These are phyloP conservation scores for Didymella pinodella DNA, from an alignment of 2,329 filamentous ascomycete species.

Conservation along the genomic window DNA sequence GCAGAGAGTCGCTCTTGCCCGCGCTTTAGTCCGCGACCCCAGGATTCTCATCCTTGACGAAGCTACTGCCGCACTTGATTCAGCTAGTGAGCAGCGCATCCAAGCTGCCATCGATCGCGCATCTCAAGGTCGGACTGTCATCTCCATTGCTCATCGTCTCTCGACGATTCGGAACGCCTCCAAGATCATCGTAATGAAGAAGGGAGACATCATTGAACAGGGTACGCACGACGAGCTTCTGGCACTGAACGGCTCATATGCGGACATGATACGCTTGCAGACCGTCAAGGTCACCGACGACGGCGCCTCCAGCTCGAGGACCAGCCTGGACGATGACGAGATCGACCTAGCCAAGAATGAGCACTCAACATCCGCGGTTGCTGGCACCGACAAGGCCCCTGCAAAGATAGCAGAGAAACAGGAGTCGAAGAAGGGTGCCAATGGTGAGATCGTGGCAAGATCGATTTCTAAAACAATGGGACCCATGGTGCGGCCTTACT, in stretches of 20 bases:
- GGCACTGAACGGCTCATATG: slow-evolving; percentile 54
- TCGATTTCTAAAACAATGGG: slow-evolving; percentile 45
- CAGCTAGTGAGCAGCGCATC: slow-evolving; percentile 64
- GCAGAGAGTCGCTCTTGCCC: slow-evolving; percentile 66
- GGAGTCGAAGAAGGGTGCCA: slow-evolving; percentile 21
- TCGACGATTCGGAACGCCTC: slow-evolving; percentile 49
- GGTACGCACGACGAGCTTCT: slow-evolving; percentile 47
- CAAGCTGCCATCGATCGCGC: slow-evolving; percentile 53
- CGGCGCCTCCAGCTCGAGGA: slow-evolving; percentile 29
- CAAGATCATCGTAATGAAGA: slow-evolving; percentile 52
- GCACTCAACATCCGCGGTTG: slow-evolving; percentile 24
- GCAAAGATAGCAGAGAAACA: slow-evolving; percentile 1
- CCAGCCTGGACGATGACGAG: slow-evolving; percentile 32
- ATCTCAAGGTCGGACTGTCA: slow-evolving; percentile 46
- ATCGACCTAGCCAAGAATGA: slow-evolving; percentile 33
- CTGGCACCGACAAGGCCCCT: slow-evolving; percentile 19
- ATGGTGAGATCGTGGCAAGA: slow-evolving; percentile 31
- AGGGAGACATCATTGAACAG: slow-evolving; percentile 49
- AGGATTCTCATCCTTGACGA: slow-evolving; percentile 68
- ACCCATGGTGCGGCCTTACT: slow-evolving; percentile 55
- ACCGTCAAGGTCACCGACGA: slow-evolving; percentile 54
- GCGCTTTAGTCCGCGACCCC: slow-evolving; percentile 64
- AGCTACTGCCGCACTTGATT: slow-evolving; percentile 68
- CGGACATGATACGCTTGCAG: slow-evolving; percentile 60
- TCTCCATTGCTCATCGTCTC: slow-evolving; percentile 51